phyloP scores from a whole-genome alignment of 2,329 filamentous ascomycete species.

The Colletotrichum cordylinicola region DNA sequence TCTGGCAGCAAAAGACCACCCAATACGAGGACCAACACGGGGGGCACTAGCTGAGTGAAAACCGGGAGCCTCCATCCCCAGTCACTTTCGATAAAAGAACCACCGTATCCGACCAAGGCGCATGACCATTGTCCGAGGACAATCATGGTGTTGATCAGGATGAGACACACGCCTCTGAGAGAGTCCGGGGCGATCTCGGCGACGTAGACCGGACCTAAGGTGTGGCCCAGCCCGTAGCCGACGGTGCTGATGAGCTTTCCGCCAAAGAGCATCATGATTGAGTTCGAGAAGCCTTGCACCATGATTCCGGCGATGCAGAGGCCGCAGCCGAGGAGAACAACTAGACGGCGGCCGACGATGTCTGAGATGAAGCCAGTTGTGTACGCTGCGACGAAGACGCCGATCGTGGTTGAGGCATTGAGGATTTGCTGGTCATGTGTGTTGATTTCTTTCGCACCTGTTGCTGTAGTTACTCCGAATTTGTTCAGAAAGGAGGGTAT shows the following conservation, averaged over 20 bases:
- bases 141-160: slow-evolving; percentile 15
- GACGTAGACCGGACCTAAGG: slow-evolving; percentile 23
- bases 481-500: background rate
- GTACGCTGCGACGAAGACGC: slow-evolving; percentile 13
- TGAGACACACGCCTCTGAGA: slow-evolving; percentile 14
- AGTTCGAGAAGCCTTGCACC: slow-evolving; percentile 12
- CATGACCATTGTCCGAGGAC: slow-evolving; percentile 4
- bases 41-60: background rate
- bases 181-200: slow-evolving; percentile 18
- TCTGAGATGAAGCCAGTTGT: background rate
- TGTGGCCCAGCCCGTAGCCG: slow-evolving; percentile 12
- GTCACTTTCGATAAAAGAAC: slow-evolving; percentile 5
- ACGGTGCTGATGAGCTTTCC: slow-evolving; percentile 16
- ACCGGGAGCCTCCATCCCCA: slow-evolving; percentile 10
- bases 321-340: background rate
- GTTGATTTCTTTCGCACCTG: background rate
- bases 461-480: background rate
- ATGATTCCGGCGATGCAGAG: slow-evolving; percentile 12
- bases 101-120: slow-evolving; percentile 13
- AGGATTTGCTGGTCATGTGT: background rate
- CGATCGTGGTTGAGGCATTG: background rate
- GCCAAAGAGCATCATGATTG: slow-evolving; percentile 11
- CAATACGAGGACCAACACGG: background rate
- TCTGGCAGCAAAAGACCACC: slow-evolving; percentile 14
- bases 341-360: slow-evolving; percentile 8